These are phyloP conservation scores for Boletus reticuloceps DNA, from an alignment of 768 basidiomycete species.

Conservation along the genomic window DNA sequence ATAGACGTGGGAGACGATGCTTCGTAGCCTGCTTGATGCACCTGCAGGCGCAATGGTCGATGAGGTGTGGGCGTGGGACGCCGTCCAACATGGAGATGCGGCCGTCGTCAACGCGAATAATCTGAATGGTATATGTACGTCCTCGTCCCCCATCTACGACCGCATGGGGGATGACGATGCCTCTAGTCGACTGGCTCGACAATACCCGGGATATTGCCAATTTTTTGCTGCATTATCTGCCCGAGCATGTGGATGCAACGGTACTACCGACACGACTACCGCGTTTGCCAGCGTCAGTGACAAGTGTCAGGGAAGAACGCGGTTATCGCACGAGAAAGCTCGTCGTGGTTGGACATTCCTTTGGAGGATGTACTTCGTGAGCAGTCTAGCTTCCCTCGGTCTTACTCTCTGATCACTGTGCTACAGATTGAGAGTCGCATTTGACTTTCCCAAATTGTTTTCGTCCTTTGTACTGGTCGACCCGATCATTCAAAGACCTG, in stretches of 20 bases:
- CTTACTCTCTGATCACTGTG: background rate
- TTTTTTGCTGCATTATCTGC: constrained; percentile 69
- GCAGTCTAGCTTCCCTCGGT: constrained; percentile 25
- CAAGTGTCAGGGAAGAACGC: constrained; percentile 37
- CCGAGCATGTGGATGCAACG: constrained; percentile 34
- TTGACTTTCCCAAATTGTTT: constrained; percentile 64
- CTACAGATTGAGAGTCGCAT: constrained; percentile 60
- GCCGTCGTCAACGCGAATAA: constrained; percentile 60
- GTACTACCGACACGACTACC: constrained; percentile 52
- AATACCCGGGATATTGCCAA: constrained; percentile 75
- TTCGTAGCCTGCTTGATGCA: constrained; percentile 50
- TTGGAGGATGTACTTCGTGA: constrained; percentile 76
- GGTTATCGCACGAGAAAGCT: constrained; percentile 58
- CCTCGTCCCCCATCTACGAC: background rate
- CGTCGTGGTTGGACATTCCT: constrained; percentile 78
- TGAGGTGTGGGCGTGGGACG: constrained; percentile 82
- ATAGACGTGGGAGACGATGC: constrained; percentile 78
- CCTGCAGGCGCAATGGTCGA: constrained; percentile 46
- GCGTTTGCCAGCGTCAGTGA: constrained; percentile 43
- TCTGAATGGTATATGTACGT: constrained; percentile 60
- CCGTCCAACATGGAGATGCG: constrained; percentile 85
- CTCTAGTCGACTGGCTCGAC: constrained; percentile 73
- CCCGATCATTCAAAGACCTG: constrained; percentile 55
- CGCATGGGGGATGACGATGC: background rate
- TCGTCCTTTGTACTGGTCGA: constrained; percentile 73